These are phyloP conservation scores for Nothomitra cinnamomea DNA, from an alignment of 2,329 filamentous ascomycete genomes.

Conservation along the genomic window DNA sequence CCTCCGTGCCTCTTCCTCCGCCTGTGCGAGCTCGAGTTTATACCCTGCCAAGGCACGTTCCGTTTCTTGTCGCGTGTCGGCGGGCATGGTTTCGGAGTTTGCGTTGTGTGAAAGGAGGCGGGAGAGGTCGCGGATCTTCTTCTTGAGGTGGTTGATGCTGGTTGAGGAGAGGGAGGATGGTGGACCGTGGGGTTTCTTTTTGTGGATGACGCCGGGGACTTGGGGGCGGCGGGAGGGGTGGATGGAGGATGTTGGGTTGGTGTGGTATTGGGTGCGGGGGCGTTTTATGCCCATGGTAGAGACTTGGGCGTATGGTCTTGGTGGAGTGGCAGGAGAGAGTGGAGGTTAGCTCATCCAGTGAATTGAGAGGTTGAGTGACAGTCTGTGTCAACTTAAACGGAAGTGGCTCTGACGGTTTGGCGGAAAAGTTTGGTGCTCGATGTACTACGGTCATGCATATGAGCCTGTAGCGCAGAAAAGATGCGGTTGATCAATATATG, in stretches of 20 bases:
- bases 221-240: neutral
- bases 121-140: constrained; percentile 51
- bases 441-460: too few relatives aligned
- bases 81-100: constrained; percentile 40
- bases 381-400: too few relatives aligned
- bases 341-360: too few relatives aligned
- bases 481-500: too few relatives aligned
- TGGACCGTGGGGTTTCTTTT: neutral
- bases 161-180: neutral
- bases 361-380: too few relatives aligned
- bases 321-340: neutral
- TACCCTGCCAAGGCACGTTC: constrained; percentile 55
- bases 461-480: too few relatives aligned
- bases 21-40: constrained; percentile 43
- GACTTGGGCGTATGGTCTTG: neutral
- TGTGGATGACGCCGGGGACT: neutral
- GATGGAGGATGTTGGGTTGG: neutral
- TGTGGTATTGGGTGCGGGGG: neutral
- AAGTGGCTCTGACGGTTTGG: too few relatives aligned
- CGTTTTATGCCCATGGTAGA: neutral
- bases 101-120: constrained; percentile 39
- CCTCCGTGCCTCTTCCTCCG: constrained; percentile 42
- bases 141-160: constrained; percentile 47
- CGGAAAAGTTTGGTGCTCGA: too few relatives aligned
- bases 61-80: constrained; percentile 48